Conservation (phyloP, 257 asterid genomes). For the Asclepias syriaca region DNA sequence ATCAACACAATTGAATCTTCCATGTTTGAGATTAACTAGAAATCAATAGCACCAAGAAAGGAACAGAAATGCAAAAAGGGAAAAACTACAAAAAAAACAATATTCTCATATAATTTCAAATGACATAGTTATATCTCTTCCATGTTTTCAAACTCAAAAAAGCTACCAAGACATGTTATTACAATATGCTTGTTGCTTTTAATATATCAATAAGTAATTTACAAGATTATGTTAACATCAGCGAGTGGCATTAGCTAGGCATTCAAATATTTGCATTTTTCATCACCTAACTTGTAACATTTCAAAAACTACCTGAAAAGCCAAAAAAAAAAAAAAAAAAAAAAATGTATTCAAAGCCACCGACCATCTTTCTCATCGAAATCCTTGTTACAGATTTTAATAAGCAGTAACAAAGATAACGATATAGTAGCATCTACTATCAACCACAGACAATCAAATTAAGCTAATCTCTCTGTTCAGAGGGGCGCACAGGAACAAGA, state of each 20-base stretch:
- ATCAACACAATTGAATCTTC: background rate
- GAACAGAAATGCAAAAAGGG: background rate
- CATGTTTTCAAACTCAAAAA: background rate
- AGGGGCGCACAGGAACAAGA: constrained; percentile 57
- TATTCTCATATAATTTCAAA: background rate
- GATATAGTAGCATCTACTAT: background rate
- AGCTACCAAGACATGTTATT: background rate
- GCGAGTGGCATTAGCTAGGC: background rate
- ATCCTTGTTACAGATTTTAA: constrained; percentile 11
- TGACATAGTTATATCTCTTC: background rate
- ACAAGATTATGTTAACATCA: constrained; percentile 8
- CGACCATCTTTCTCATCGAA: constrained; percentile 1
- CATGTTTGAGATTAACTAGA: background rate
- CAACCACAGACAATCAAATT: constrained; percentile 3
- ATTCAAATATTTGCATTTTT: constrained; percentile 6
- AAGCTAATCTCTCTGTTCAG: constrained; percentile 22
- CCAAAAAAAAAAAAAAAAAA: background rate
- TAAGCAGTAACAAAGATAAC: constrained; percentile 7
- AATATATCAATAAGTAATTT: constrained; percentile 3
- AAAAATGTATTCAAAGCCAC: background rate
- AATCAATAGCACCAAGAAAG: background rate
- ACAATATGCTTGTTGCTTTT: constrained; percentile 1
- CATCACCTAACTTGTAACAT: constrained; percentile 10
- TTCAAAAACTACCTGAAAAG: constrained; percentile 9
- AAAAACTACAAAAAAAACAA: background rate